These are phyloP conservation scores for Mortierella sp. DNA, from an alignment of 371 early-diverging fungal species.

Conservation along the genomic window DNA sequence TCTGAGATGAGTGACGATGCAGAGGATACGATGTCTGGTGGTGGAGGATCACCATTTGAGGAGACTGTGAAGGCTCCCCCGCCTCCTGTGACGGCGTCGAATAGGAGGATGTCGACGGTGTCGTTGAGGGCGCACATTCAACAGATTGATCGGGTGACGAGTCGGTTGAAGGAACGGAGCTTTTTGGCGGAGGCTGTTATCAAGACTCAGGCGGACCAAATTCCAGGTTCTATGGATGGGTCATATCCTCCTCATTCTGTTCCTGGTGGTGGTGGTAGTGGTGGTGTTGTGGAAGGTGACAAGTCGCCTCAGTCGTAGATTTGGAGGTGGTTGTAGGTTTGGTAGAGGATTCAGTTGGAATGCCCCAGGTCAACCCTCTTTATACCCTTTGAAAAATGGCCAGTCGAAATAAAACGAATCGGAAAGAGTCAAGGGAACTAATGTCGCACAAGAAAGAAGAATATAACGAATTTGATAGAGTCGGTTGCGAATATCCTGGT, in stretches of 20 bases:
- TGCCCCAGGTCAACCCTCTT: background rate
- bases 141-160: constrained; percentile 39
- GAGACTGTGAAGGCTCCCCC: background rate
- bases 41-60: background rate
- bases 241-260: background rate
- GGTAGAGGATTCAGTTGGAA: background rate
- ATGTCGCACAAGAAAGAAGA: background rate
- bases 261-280: background rate
- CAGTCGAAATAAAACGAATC: background rate
- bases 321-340: background rate
- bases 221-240: background rate
- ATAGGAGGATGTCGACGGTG: background rate
- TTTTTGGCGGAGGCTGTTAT: constrained; percentile 22
- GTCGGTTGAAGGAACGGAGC: constrained; percentile 31
- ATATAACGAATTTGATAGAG: background rate
- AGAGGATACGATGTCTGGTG: background rate
- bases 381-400: too few relatives aligned
- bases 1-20: background rate
- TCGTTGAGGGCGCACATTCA: constrained; percentile 30
- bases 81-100: too few relatives aligned
- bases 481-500: background rate
- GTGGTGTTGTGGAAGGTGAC: background rate
- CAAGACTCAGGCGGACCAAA: constrained; percentile 25
- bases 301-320: background rate
- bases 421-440: background rate